phyloP scores from a whole-genome alignment of 306 rosid species.

The Ceratonia siliqua region DNA sequence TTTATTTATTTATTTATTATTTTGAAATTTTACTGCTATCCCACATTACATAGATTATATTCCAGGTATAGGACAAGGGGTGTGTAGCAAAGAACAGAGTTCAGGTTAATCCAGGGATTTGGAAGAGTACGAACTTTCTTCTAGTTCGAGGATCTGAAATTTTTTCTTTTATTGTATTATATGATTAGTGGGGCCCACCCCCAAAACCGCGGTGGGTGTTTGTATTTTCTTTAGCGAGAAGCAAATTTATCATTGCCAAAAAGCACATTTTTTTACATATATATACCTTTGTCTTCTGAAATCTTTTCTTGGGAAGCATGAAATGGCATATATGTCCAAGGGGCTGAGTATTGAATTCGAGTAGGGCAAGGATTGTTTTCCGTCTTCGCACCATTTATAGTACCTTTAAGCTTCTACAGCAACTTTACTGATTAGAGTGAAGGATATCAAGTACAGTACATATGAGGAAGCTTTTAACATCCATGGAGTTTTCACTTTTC shows the following conservation, averaged over 20 bases:
- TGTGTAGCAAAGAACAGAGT: slow-evolving; percentile 38
- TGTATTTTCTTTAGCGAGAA: slow-evolving; percentile 36
- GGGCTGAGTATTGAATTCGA: not conserved
- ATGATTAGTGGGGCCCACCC: too few species aligned
- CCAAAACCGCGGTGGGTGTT: too few species aligned
- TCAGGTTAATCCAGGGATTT: slow-evolving; percentile 51
- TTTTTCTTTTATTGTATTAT: slow-evolving; percentile 58
- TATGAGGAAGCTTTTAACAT: too few species aligned
- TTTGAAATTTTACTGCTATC: slow-evolving; percentile 44
- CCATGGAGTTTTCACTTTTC: too few species aligned
- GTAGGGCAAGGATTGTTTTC: not conserved
- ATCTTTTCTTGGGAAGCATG: not conserved
- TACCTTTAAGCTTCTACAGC: too few species aligned
- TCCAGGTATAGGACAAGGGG: slow-evolving; percentile 32
- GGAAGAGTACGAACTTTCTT: slow-evolving; percentile 41
- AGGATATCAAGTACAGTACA: too few species aligned
- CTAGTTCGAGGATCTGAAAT: slow-evolving; percentile 38
- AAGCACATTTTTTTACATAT: not conserved
- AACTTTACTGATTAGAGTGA: too few species aligned
- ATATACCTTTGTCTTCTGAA: slow-evolving; percentile 11
- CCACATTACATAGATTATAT: slow-evolving; percentile 39
- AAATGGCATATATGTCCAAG: not conserved
- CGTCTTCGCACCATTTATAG: too few species aligned
- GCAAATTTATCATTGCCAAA: slow-evolving; percentile 28
- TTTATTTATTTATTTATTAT: slow-evolving; percentile 50